phyloP scores from a whole-genome alignment of 352 stramenopile genomes.

The Globisporangium emineosum region DNA sequence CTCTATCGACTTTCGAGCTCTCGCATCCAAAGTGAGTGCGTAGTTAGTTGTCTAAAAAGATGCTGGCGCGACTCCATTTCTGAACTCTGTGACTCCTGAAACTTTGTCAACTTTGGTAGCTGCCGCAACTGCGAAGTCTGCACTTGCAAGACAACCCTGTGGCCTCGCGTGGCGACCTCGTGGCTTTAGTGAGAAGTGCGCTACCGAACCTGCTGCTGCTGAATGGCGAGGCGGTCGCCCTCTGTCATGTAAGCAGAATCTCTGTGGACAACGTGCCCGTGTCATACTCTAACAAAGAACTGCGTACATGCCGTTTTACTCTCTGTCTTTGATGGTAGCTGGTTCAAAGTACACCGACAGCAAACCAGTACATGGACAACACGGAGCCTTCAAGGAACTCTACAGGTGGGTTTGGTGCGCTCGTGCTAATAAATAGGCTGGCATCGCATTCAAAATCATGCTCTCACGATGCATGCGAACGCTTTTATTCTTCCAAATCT shows the following conservation, averaged over 20 bases:
- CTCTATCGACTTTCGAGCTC: constrained; percentile 35
- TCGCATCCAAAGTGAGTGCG: constrained; percentile 31
- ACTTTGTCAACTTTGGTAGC: constrained; percentile 13
- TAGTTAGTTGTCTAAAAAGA: background rate
- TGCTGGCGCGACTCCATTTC: background rate
- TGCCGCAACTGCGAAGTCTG: constrained; percentile 50
- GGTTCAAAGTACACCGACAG: constrained; percentile 3
- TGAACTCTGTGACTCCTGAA: background rate
- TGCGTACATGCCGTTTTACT: background rate
- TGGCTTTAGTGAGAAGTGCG: constrained; percentile 20
- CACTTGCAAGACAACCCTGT: constrained; percentile 39
- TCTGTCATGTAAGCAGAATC: constrained; percentile 22
- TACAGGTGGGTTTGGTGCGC: background rate
- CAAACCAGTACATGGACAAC: background rate
- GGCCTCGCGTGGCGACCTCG: constrained; percentile 14
- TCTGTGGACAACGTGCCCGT: background rate
- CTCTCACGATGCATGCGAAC: background rate
- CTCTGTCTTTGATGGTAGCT: background rate
- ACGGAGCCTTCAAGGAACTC: background rate
- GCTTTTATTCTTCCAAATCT: background rate
- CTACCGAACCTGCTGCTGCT: constrained; percentile 48
- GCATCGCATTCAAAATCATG: background rate
- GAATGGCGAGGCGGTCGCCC: constrained; percentile 51
- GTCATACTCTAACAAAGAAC: background rate
- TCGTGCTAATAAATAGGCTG: background rate